Evolutionary conservation across 306 rosid species (phyloP).

Genomic region (Ormosia emarginata): DNA sequence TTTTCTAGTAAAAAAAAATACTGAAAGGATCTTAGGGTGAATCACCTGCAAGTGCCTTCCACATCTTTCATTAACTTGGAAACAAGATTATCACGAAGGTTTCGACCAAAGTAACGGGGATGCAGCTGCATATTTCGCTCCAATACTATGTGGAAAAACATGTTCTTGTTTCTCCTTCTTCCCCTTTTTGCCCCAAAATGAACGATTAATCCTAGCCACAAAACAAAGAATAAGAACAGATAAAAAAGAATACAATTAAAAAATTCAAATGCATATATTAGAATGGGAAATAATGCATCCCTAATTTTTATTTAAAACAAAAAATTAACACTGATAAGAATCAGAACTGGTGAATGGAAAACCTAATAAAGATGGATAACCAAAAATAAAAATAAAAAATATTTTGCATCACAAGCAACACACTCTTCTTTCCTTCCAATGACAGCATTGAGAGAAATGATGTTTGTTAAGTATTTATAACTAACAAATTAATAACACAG

Average conservation of each 20-base stretch:
- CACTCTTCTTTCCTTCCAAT: neutral
- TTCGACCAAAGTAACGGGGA: constrained; percentile 93
- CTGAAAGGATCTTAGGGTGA: neutral
- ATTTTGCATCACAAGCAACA: neutral
- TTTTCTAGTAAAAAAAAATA: neutral
- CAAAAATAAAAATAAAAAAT: neutral
- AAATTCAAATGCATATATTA: neutral
- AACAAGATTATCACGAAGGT: constrained; percentile 78
- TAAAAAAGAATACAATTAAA: neutral
- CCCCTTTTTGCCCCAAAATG: neutral
- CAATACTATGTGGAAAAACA: constrained; percentile 93
- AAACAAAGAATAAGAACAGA: neutral
- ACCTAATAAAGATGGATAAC: neutral
- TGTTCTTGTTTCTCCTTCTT: constrained; percentile 10
- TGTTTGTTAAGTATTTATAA: too few relatives aligned
- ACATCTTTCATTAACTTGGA: constrained; percentile 97
- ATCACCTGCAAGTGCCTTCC: constrained; percentile 92
- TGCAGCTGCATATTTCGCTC: constrained; percentile 97
- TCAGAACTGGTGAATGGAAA: neutral
- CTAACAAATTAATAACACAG: too few relatives aligned
- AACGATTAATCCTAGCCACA: neutral
- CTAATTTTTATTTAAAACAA: neutral
- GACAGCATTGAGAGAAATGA: too few relatives aligned
- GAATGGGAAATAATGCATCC: neutral
- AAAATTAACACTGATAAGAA: neutral